Base-by-base conservation (phyloP, 2,329 filamentous ascomycete genomes). In the Davidsoniella neocaledoniae region DNA sequence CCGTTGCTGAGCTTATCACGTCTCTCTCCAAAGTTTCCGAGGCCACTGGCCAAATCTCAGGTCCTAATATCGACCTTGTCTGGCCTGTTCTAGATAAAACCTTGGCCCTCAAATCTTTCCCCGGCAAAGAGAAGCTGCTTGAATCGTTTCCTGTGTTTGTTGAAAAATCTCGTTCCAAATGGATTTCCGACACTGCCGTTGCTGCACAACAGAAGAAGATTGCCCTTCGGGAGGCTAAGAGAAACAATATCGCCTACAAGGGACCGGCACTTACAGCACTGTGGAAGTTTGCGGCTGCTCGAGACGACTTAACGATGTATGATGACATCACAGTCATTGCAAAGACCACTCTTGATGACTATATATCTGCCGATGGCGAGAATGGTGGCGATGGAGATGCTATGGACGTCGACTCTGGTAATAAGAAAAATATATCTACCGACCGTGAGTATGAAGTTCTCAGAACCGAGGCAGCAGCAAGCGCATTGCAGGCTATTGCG, bases 1-100 rank as follows among this genome's bases (percentile, higher is more conserved):
- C 87, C 0, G 75, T 90, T 8, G 86, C 86, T 1, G 82, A 84
- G 43, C 77, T 82, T 50, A 73, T 86, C 10, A 71, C 71, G 17
- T 78, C 82, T 1, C 73, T 88, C 2, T 74, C 74, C 26, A 68
- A 70, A 10, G 76, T 75, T 17, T 72, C 74, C 46, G 72, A 74
- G 9, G 64, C 68, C 46, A 68, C 71, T 4, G 76, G 74, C 0
- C 71, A 76, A 41, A 76, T 86, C 48, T 76, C 74, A 54, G 69
- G 73, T 16, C 59, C 69, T 2, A 77, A 79, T 39, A 69, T 84
- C 16, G 68, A 72, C 56, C 66, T 68, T 14, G 68, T 95, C 19
- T 98, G 90, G 90, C 85, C 85, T 0, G 75, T 81, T 1, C 71
- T 94, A 44, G 86, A 95, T 55, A 86, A 83, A 59, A 79, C 85